Conservation (phyloP, 2,329 filamentous ascomycete genomes). For the Stachybotrys chlorohalonatus region DNA sequence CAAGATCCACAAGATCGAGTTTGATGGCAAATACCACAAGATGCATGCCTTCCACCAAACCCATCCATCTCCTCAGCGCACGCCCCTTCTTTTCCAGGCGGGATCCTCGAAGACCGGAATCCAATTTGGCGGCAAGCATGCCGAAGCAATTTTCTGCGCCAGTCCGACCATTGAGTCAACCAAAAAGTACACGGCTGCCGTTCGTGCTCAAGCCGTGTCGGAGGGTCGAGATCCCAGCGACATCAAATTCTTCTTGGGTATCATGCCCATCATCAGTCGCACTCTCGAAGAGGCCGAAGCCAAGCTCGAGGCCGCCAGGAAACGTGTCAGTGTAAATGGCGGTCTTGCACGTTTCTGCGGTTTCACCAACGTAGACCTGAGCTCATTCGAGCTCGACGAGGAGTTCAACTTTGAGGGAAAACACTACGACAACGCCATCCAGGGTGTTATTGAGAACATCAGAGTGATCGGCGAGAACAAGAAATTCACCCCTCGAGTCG, state of each 20-base stretch:
- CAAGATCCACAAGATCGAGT: conserved; percentile 53
- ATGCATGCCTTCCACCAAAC: conserved; percentile 52
- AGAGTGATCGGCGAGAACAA: conserved; percentile 7
- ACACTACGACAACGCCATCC: conserved; percentile 36
- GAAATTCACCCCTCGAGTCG: conserved; percentile 1
- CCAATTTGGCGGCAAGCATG: conserved; percentile 48
- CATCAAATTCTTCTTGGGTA: conserved; percentile 4
- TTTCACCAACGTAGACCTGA: conserved; percentile 6
- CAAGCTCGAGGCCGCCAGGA: conserved; percentile 1
- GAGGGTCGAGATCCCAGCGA: conserved; percentile 2
- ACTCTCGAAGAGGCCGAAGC: conserved; percentile 2
- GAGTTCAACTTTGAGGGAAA: conserved; percentile 37
- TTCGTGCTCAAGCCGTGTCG: conserved; percentile 17
- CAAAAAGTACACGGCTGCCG: conserved; percentile 1
- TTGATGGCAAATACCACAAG: conserved; percentile 49
- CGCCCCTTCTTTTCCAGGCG: conserved; percentile 52
- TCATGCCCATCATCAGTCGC: conserved; percentile 1
- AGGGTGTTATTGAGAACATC: neutral
- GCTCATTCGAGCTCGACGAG: conserved; percentile 42
- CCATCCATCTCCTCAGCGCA: conserved; percentile 38
- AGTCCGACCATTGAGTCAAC: conserved; percentile 26
- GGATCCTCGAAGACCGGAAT: conserved; percentile 49
- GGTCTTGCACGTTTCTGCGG: conserved; percentile 5
- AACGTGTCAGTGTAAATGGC: conserved; percentile 1
- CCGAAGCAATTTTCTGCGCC: conserved; percentile 51